A percentile compares a stretch with the other conserved stretches of the same genome.
Conservation (phyloP, 805 yeast species). For the Candida sphagnicola region DNA sequence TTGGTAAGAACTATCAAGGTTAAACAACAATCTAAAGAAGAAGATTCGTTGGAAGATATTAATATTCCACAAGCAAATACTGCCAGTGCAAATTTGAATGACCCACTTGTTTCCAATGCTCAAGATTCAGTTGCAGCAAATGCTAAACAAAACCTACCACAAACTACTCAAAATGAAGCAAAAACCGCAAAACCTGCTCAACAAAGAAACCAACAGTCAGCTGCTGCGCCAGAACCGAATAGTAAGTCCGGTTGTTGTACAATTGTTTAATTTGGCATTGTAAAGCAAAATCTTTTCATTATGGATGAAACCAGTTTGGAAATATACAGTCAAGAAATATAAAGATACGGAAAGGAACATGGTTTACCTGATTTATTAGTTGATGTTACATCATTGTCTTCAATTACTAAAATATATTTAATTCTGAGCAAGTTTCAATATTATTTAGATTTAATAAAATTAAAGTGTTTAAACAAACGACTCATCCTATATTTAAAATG, state of each 20-base stretch:
- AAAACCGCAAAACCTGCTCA: constrained; percentile 2
- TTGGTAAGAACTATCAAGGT: constrained; percentile 55
- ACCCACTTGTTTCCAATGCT: no score
- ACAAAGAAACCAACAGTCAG: constrained; percentile 11
- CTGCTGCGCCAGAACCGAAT: constrained; percentile 17
- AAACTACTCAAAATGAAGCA: background rate
- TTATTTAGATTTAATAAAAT: no score
- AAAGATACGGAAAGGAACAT: no score
- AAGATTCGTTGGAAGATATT: background rate
- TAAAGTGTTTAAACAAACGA: no score
- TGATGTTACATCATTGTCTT: no score
- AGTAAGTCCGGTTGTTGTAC: constrained; percentile 36
- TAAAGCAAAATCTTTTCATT: no score
- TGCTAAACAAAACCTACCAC: background rate
- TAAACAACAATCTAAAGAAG: constrained; percentile 6
- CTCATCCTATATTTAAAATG: no score
- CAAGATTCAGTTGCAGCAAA: background rate
- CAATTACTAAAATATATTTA: no score
- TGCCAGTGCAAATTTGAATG: constrained; percentile 5
- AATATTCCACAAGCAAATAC: constrained; percentile 5
- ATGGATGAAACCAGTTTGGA: no score
- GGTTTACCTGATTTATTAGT: no score
- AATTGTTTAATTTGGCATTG: constrained; percentile 19
- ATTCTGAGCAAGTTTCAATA: no score
- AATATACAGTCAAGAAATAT: no score